These are phyloP conservation scores for Ceratobasidium sp. DNA, from an alignment of 1,284 basidiomycete genomes.

Conservation along the genomic window DNA sequence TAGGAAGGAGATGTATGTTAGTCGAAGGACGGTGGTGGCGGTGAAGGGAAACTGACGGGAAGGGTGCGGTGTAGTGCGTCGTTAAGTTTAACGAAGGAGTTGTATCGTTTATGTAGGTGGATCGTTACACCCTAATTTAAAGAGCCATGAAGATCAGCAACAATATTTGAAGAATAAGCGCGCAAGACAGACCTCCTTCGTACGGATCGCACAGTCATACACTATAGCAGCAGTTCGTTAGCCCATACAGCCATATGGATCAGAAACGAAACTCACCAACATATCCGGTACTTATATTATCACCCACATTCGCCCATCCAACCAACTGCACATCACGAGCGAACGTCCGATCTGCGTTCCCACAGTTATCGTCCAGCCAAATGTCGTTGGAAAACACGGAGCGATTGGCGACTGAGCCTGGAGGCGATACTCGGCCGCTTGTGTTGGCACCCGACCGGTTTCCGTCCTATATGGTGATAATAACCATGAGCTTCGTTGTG, in stretches of 20 bases:
- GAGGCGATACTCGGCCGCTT: constrained; percentile 30
- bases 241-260: background rate
- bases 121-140: constrained; percentile 70
- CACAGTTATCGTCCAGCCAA: constrained; percentile 46
- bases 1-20: constrained; percentile 51
- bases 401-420: constrained; percentile 20
- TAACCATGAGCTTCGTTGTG: background rate
- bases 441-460: constrained; percentile 16
- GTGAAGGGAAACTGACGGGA: constrained; percentile 62
- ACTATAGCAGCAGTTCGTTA: constrained; percentile 23
- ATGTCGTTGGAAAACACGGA: constrained; percentile 47
- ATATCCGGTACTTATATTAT: constrained; percentile 45
- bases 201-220: constrained; percentile 47
- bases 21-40: background rate
- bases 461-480: constrained; percentile 8
- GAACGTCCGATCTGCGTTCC: constrained; percentile 43
- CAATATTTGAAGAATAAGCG: background rate
- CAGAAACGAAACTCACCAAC: constrained; percentile 38
- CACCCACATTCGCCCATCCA: constrained; percentile 46
- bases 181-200: constrained; percentile 37
- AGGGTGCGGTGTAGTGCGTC: constrained; percentile 65
- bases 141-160: background rate
- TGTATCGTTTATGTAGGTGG: constrained; percentile 77
- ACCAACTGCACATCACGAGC: constrained; percentile 44
- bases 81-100: constrained; percentile 73